These are phyloP conservation scores for Pichia sp. DNA, from an alignment of 1,139 yeast genomes.

Conservation along the genomic window DNA sequence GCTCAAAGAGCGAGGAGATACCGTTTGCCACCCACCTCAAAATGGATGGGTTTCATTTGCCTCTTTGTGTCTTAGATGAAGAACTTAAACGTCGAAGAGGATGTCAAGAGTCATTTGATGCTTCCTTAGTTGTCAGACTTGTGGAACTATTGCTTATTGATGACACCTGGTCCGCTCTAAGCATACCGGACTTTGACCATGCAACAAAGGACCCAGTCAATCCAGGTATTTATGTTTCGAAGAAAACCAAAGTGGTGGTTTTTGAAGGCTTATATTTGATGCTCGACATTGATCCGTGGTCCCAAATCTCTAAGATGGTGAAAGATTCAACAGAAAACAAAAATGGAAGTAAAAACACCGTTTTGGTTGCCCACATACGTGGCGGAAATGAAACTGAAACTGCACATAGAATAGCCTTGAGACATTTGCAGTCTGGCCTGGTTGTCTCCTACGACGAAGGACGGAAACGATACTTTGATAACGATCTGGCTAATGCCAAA, in stretches of 20 bases:
- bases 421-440: slow-evolving; percentile 74
- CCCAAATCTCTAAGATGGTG: slow-evolving; percentile 32
- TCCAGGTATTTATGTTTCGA: slow-evolving; percentile 42
- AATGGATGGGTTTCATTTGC: slow-evolving; percentile 83
- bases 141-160: slow-evolving; percentile 25
- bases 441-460: slow-evolving; percentile 57
- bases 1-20: not conserved
- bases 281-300: slow-evolving; percentile 40
- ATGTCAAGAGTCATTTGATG: slow-evolving; percentile 81
- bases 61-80: slow-evolving; percentile 51
- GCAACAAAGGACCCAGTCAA: slow-evolving; percentile 59
- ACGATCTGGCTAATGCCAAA: slow-evolving; percentile 67
- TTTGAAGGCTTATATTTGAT: slow-evolving; percentile 65
- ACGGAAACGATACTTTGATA: slow-evolving; percentile 53
- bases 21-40: slow-evolving; percentile 40
- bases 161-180: slow-evolving; percentile 29
- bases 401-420: slow-evolving; percentile 51
- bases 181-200: slow-evolving; percentile 78
- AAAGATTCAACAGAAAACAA: slow-evolving; percentile 31
- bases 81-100: slow-evolving; percentile 68
- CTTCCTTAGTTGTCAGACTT: slow-evolving; percentile 42
- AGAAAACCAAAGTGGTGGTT: slow-evolving; percentile 47
- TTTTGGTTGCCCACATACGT: slow-evolving; percentile 17
- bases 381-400: slow-evolving; percentile 3
- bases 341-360: slow-evolving; percentile 35